Evolutionary conservation across 2,329 filamentous ascomycete genomes (phyloP).

Genomic region (Calonectria hongkongensis): DNA sequence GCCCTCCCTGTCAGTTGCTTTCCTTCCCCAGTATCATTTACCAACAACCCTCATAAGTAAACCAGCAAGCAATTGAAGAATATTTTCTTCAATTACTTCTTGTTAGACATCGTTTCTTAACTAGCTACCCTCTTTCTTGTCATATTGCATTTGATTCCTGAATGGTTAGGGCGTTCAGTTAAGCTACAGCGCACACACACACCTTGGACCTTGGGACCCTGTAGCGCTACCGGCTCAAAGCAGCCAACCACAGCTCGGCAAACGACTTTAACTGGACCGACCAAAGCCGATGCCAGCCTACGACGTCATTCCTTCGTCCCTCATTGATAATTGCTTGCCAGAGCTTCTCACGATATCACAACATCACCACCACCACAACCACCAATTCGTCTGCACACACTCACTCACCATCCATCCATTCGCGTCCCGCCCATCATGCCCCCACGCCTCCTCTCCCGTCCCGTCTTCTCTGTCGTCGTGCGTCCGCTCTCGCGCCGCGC

Average conservation of each 20-base stretch:
- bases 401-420: background rate
- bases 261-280: constrained; percentile 25
- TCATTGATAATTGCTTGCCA: background rate
- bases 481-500: constrained; percentile 54
- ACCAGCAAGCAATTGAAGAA: no score
- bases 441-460: constrained; percentile 60
- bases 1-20: no score
- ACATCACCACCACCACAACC: constrained; percentile 24
- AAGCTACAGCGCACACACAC: no score
- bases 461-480: constrained; percentile 44
- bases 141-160: background rate
- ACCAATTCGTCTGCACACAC: constrained; percentile 12
- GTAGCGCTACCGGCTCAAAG: background rate
- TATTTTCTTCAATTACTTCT: no score
- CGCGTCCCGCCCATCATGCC: constrained; percentile 54
- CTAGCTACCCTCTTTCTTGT: background rate
- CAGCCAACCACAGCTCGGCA: constrained; percentile 32
- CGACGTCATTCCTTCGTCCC: constrained; percentile 36
- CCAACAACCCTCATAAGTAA: background rate
- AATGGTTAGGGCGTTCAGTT: no score
- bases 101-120: no score
- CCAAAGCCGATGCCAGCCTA: constrained; percentile 41
- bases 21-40: background rate
- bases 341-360: background rate
- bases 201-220: background rate